These are phyloP conservation scores for Melastoma candidum DNA, from an alignment of 441 rosid genomes.

Conservation along the genomic window DNA sequence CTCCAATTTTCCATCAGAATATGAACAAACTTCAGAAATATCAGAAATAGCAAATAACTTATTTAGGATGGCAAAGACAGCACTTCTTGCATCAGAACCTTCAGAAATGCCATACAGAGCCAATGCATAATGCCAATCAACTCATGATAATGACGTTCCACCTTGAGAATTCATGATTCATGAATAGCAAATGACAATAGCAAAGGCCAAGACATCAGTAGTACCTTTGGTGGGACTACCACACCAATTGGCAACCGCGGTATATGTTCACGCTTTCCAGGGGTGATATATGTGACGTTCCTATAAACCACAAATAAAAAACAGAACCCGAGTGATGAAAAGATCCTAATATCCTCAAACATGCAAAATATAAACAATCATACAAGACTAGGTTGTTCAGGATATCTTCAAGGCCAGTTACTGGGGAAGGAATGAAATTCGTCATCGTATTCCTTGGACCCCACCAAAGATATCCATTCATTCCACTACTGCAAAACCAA, in stretches of 20 bases:
- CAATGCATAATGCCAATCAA: too few species aligned
- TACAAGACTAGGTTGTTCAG: slow-evolving; percentile 61
- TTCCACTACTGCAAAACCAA: slow-evolving; percentile 57
- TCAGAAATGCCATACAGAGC: too few species aligned
- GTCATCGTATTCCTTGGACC: slow-evolving; percentile 46
- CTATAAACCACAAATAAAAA: slow-evolving; percentile 31
- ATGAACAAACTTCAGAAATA: too few species aligned
- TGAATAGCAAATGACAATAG: not conserved
- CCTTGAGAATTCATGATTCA: not conserved
- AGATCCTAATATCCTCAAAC: not conserved
- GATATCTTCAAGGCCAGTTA: slow-evolving; percentile 54
- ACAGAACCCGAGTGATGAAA: slow-evolving; percentile 10
- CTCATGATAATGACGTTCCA: not conserved
- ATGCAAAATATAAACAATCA: slow-evolving; percentile 21
- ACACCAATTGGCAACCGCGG: slow-evolving; percentile 70
- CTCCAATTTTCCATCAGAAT: not conserved
- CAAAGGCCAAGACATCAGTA: slow-evolving; percentile 5
- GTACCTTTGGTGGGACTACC: slow-evolving; percentile 63
- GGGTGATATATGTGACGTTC: slow-evolving; percentile 61
- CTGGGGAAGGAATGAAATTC: slow-evolving; percentile 43
- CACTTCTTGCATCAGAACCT: too few species aligned
- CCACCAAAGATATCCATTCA: slow-evolving; percentile 80
- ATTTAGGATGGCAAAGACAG: too few species aligned
- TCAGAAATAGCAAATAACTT: too few species aligned
- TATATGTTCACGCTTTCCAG: slow-evolving; percentile 40